Conservation (phyloP, 208 protist genomes). For the Trypanosoma vivax region DNA sequence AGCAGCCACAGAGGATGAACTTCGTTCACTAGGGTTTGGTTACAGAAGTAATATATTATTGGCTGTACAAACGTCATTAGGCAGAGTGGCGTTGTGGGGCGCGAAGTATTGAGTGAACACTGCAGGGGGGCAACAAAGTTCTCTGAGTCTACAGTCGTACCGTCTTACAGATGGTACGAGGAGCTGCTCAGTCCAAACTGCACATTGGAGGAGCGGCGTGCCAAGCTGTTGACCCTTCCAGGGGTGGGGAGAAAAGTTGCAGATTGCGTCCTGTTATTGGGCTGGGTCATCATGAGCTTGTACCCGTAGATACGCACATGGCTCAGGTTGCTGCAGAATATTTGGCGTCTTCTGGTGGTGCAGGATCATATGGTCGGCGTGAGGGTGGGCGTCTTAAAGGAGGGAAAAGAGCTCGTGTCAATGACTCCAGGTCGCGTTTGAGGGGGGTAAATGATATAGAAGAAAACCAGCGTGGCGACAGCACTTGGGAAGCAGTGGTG, state of each 20-base stretch:
- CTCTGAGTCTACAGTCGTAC: too few relatives aligned
- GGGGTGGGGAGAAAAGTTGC: slow-evolving; percentile 82
- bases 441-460: background rate
- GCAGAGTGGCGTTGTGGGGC: slow-evolving; percentile 2
- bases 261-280: slow-evolving; percentile 79
- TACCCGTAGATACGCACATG: slow-evolving; percentile 89
- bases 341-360: slow-evolving; percentile 15
- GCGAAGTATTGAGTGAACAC: too few relatives aligned
- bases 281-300: slow-evolving; percentile 41
- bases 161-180: slow-evolving; percentile 40
- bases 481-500: slow-evolving; percentile 6
- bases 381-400: too few relatives aligned
- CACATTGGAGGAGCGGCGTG: slow-evolving; percentile 25
- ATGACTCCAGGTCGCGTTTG: slow-evolving; percentile 1
- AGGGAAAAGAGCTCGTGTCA: background rate
- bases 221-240: slow-evolving; percentile 35
- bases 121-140: too few relatives aligned
- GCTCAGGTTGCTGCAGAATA: slow-evolving; percentile 62
- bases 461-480: background rate
- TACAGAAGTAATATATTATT: slow-evolving; percentile 74
- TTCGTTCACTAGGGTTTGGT: slow-evolving; percentile 52
- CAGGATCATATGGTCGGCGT: too few relatives aligned
- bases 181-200: slow-evolving; percentile 16
- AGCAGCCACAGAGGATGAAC: slow-evolving; percentile 20
- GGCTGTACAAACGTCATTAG: slow-evolving; percentile 21